A percentile compares a stretch with the other conserved stretches of the same genome.
phyloP scores from a whole-genome alignment of 1,284 basidiomycete species.

The Leccinum laetum region DNA sequence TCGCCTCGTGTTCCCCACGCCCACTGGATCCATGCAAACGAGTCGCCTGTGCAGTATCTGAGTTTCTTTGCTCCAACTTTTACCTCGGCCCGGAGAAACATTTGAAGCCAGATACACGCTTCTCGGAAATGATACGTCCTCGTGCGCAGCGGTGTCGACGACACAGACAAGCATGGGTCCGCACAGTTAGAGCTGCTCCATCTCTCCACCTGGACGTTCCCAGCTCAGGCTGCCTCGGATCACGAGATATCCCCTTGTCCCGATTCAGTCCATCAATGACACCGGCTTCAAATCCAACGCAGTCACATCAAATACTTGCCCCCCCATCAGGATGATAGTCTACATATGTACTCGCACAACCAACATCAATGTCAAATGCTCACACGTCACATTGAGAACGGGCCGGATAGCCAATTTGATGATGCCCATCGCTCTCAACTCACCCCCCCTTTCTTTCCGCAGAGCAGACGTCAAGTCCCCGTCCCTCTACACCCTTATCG shows the following conservation, averaged over 20 bases:
- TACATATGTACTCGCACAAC: background rate
- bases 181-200: background rate
- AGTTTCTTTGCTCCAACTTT: constrained; percentile 21
- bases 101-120: constrained; percentile 1
- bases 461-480: constrained; percentile 39
- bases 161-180: constrained; percentile 4
- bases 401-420: background rate
- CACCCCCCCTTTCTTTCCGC: background rate
- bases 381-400: background rate
- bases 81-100: constrained; percentile 1
- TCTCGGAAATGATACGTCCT: background rate
- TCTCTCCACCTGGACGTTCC: constrained; percentile 1
- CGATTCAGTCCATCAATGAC: background rate
- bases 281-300: background rate
- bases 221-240: background rate
- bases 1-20: constrained; percentile 15
- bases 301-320: background rate
- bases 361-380: background rate
- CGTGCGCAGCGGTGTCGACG: background rate
- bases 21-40: constrained; percentile 1
- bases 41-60: constrained; percentile 5
- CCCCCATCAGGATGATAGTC: background rate
- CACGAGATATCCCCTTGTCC: background rate
- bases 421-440: background rate
- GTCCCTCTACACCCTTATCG: constrained; percentile 44